Conservation (phyloP, 805 yeast genomes). For the Ogataea angusta region DNA sequence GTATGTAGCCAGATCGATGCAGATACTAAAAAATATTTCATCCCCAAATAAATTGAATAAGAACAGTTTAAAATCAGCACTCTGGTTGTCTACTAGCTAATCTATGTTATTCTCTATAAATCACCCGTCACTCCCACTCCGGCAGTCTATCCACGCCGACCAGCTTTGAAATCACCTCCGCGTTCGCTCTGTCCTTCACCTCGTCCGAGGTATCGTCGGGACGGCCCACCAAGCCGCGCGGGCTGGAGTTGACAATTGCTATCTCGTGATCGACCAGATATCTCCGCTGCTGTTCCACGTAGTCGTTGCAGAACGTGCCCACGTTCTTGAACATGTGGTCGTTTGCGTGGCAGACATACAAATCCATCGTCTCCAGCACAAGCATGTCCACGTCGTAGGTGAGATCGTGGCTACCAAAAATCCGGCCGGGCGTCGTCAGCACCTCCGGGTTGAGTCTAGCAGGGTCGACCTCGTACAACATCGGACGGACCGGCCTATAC, state of each 20-base stretch:
- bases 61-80: no score
- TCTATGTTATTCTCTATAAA: no score
- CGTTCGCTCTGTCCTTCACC: conserved; percentile 1
- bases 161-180: conserved; percentile 1
- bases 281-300: conserved; percentile 9
- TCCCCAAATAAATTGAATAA: no score
- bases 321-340: conserved; percentile 2
- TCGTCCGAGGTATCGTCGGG: conserved; percentile 6
- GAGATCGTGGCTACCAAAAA: conserved; percentile 14
- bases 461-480: conserved; percentile 39
- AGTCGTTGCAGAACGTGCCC: conserved; percentile 7
- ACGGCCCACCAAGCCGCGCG: conserved; percentile 1
- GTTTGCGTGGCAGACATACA: conserved; percentile 15
- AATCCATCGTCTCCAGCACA: conserved; percentile 19
- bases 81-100: no score
- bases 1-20: not conserved
- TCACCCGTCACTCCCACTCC: not conserved
- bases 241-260: conserved; percentile 1
- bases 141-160: not conserved
- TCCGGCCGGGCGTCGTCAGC: conserved; percentile 4
- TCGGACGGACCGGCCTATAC: conserved; percentile 3
- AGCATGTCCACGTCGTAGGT: conserved; percentile 17
- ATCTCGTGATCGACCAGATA: conserved; percentile 4
- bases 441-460: conserved; percentile 46
- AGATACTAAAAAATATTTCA: no score